Percentiles rank a stretch among this genome's conserved stretches.
These are phyloP conservation scores for Fusarium aywerte DNA, from an alignment of 2,329 filamentous ascomycete genomes.

Conservation along the genomic window DNA sequence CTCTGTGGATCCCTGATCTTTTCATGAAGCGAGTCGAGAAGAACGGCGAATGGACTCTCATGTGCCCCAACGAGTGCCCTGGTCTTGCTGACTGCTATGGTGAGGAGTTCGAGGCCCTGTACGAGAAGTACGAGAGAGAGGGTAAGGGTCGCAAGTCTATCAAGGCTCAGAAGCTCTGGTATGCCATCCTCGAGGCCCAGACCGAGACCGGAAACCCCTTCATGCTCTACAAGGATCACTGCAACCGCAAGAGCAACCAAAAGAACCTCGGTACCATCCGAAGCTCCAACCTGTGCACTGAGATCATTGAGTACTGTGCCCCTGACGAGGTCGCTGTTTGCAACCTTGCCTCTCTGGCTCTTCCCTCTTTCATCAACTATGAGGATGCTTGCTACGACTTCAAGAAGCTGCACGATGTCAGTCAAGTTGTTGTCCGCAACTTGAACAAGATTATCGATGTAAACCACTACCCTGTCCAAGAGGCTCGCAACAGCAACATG, in stretches of 20 bases:
- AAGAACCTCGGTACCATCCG: constrained; percentile 99
- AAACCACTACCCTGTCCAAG: constrained; percentile 97
- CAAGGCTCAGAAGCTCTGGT: constrained; percentile 99
- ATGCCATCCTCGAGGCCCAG: constrained; percentile 96
- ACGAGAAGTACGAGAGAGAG: constrained; percentile 90
- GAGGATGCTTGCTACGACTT: constrained; percentile 90
- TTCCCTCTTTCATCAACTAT: constrained; percentile 92
- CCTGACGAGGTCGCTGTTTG: constrained; percentile 99
- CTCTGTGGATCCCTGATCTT: constrained; percentile 97
- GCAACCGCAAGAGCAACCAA: constrained; percentile 99
- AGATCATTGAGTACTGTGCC: constrained; percentile 97
- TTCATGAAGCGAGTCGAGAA: constrained; percentile 99
- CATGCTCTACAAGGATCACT: constrained; percentile 99
- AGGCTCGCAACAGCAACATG: constrained; percentile 96
- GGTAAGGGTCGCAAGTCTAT: constrained; percentile 89
- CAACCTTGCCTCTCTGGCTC: constrained; percentile 93
- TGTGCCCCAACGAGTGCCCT: constrained; percentile 97
- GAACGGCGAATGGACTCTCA: constrained; percentile 96
- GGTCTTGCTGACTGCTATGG: constrained; percentile 97
- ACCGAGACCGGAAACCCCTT: constrained; percentile 99
- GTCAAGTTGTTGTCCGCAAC: constrained; percentile 91
- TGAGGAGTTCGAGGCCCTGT: constrained; percentile 95
- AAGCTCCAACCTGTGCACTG: constrained; percentile 98
- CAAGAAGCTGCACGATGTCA: constrained; percentile 94
- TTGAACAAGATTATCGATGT: constrained; percentile 98